Evolutionary conservation across 345 rosid species (phyloP).

Genomic region (Lepidium sativum): DNA sequence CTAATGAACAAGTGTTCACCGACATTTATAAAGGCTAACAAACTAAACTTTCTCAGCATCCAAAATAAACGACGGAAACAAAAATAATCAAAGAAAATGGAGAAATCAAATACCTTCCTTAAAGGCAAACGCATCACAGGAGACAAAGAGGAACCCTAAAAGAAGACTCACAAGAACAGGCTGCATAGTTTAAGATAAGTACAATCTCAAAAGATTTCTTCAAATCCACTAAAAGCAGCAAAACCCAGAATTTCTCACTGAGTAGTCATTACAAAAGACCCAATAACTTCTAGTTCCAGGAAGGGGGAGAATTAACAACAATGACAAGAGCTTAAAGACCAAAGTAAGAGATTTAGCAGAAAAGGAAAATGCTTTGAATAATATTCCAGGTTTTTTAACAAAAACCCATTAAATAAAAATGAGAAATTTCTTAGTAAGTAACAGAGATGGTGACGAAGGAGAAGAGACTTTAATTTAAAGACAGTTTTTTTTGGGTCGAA

Average conservation of each 20-base stretch:
- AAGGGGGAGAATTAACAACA: neutral
- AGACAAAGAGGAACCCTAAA: constrained; percentile 36
- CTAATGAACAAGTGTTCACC: neutral
- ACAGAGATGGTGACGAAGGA: constrained; percentile 4
- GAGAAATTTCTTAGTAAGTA: constrained; percentile 8
- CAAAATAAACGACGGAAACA: neutral
- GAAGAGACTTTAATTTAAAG: constrained; percentile 62
- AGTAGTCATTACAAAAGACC: constrained; percentile 4
- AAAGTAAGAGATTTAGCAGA: neutral
- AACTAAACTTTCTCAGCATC: constrained; percentile 11
- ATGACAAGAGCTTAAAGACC: neutral
- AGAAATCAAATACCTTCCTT: constrained; percentile 55
- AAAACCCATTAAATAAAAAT: constrained; percentile 40
- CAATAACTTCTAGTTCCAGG: neutral
- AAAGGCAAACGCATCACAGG: constrained; percentile 39
- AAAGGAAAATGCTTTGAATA: constrained; percentile 8
- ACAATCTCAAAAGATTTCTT: constrained; percentile 4
- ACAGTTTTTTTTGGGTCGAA: constrained; percentile 28
- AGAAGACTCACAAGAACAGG: constrained; percentile 29
- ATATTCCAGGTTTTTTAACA: constrained; percentile 23
- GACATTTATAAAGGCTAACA: neutral
- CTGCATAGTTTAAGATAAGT: neutral
- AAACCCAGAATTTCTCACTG: constrained; percentile 2
- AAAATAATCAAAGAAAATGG: neutral
- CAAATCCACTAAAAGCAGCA: neutral